These are phyloP conservation scores for Pythium phragmitis DNA, from an alignment of 352 stramenopile species.

Conservation along the genomic window DNA sequence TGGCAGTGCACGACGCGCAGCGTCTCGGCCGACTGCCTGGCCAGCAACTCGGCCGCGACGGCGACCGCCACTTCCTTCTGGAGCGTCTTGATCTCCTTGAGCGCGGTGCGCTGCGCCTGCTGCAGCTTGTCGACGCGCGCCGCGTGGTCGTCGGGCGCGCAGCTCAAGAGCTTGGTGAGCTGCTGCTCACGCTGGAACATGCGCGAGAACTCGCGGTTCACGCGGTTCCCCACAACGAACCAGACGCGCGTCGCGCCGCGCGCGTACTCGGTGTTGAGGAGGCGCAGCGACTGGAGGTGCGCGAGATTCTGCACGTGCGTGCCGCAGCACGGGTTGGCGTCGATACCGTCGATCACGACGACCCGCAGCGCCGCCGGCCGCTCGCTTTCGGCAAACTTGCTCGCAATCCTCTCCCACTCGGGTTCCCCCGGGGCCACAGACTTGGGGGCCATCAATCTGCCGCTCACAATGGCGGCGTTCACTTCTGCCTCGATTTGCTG, in stretches of 20 bases:
- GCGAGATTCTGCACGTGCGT: constrained; percentile 79
- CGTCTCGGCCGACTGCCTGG: constrained; percentile 21
- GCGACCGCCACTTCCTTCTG: constrained; percentile 66
- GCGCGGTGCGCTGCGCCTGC: constrained; percentile 48
- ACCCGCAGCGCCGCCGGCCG: constrained; percentile 73
- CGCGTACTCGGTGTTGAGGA: constrained; percentile 73
- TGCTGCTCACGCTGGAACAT: constrained; percentile 68
- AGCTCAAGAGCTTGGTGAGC: constrained; percentile 76
- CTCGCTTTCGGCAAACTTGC: constrained; percentile 54
- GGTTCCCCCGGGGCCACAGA: constrained; percentile 52
- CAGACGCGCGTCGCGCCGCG: constrained; percentile 69
- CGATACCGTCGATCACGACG: constrained; percentile 80
- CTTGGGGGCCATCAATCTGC: constrained; percentile 53
- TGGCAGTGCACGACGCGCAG: constrained; percentile 49
- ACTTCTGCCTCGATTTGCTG: constrained; percentile 65
- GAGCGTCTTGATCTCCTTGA: constrained; percentile 70
- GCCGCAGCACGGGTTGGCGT: constrained; percentile 87
- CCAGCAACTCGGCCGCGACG: constrained; percentile 46
- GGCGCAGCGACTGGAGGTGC: constrained; percentile 71
- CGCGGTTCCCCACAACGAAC: constrained; percentile 82
- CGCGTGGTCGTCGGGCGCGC: constrained; percentile 60
- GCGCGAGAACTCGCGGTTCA: constrained; percentile 73
- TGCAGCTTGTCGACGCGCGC: constrained; percentile 66
- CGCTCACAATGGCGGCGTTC: constrained; percentile 72
- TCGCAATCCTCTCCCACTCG: constrained; percentile 56